phyloP scores from a whole-genome alignment of 1,139 yeast genomes.

The Lodderomyces oxycetoniae region DNA sequence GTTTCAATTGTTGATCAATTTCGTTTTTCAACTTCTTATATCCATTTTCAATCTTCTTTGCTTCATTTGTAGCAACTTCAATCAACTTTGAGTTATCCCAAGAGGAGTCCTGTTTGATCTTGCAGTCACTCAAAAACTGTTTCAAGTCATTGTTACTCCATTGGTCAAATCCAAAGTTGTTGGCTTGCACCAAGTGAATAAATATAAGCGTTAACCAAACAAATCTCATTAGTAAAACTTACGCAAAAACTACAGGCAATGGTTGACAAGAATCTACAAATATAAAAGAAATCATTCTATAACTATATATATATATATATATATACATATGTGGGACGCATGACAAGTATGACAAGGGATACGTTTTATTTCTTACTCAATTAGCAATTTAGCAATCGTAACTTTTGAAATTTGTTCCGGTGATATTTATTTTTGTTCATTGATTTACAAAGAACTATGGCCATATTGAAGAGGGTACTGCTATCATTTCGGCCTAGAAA shows the following conservation, averaged over 20 bases:
- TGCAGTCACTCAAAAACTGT: conserved; percentile 33
- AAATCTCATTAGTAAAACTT: conserved; percentile 5
- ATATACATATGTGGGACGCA: background rate
- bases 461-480: too few relatives aligned
- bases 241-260: background rate
- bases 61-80: conserved; percentile 29
- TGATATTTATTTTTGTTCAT: too few relatives aligned
- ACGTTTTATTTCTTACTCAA: too few relatives aligned
- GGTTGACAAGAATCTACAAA: background rate
- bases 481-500: too few relatives aligned
- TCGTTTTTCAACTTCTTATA: conserved; percentile 9
- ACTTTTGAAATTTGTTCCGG: too few relatives aligned
- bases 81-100: conserved; percentile 28
- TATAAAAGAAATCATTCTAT: background rate
- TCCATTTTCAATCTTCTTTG: conserved; percentile 20
- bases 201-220: conserved; percentile 5
- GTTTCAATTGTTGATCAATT: conserved; percentile 8
- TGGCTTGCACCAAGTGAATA: conserved; percentile 7
- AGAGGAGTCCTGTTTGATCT: conserved; percentile 20
- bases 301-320: too few relatives aligned
- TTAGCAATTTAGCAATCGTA: too few relatives aligned
- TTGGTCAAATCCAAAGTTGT: conserved; percentile 10
- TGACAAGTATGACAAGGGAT: too few relatives aligned
- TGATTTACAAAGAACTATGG: too few relatives aligned
- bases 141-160: conserved; percentile 26